Evolutionary conservation across 2,329 filamentous ascomycete species (phyloP).

Genomic region (Penicillium oxalicum): DNA sequence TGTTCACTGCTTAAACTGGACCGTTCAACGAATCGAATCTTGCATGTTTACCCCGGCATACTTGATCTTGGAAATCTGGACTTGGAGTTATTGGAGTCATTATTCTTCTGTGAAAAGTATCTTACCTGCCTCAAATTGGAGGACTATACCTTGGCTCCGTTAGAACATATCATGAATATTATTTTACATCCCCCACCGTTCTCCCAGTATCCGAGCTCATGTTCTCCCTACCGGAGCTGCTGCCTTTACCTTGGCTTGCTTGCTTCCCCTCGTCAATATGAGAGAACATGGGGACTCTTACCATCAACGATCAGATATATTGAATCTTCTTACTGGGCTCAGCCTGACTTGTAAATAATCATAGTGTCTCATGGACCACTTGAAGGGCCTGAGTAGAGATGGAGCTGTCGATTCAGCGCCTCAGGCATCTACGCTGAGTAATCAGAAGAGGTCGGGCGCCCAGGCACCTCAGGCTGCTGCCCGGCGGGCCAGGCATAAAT

Average conservation of each 20-base stretch:
- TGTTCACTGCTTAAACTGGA: constrained; percentile 50
- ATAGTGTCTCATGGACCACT: too few relatives aligned
- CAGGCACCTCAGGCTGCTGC: too few relatives aligned
- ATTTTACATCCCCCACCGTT: background rate
- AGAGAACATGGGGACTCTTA: too few relatives aligned
- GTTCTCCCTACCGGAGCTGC: too few relatives aligned
- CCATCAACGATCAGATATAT: too few relatives aligned
- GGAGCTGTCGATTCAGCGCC: background rate
- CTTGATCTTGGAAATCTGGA: constrained; percentile 24
- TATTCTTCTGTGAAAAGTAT: constrained; percentile 13
- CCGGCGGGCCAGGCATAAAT: background rate
- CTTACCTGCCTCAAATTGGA: constrained; percentile 8
- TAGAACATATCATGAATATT: background rate
- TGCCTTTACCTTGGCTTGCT: too few relatives aligned
- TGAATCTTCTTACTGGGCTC: too few relatives aligned
- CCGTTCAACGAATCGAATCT: constrained; percentile 14
- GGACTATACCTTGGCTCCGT: constrained; percentile 1
- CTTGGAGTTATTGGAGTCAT: constrained; percentile 24
- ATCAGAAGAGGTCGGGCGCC: background rate
- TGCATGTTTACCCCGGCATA: constrained; percentile 18
- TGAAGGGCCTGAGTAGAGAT: background rate
- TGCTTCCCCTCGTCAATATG: too few relatives aligned
- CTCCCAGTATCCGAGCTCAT: background rate
- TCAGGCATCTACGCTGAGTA: background rate
- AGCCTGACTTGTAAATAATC: too few relatives aligned